phyloP scores from a whole-genome alignment of 164 flowering plant genomes.

The Malania oleifera region DNA sequence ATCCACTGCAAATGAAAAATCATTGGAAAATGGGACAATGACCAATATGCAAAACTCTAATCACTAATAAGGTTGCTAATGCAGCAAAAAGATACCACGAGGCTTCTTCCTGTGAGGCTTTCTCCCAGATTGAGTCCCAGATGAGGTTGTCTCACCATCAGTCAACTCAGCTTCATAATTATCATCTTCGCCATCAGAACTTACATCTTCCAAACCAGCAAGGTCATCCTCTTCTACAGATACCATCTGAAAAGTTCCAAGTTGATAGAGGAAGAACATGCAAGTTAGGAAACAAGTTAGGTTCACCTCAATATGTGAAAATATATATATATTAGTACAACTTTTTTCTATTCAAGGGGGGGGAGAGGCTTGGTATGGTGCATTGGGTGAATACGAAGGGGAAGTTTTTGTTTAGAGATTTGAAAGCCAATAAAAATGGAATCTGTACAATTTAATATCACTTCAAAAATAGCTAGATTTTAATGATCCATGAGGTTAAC shows the following conservation, averaged over 20 bases:
- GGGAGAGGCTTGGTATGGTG: too few relatives aligned
- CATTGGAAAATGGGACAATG: background rate
- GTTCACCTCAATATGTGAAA: too few relatives aligned
- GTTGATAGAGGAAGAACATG: background rate
- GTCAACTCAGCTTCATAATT: conserved; percentile 80
- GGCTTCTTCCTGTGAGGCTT: conserved; percentile 55
- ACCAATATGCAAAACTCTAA: background rate
- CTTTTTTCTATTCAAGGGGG: background rate
- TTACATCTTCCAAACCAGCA: conserved; percentile 92
- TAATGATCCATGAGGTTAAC: too few relatives aligned
- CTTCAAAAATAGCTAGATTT: too few relatives aligned
- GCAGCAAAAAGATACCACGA: conserved; percentile 42
- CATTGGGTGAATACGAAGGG: too few relatives aligned
- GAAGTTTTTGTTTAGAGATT: too few relatives aligned
- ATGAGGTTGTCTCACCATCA: conserved; percentile 47
- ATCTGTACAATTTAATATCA: too few relatives aligned
- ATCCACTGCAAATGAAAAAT: conserved; percentile 43
- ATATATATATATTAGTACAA: too few relatives aligned
- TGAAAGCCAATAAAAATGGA: too few relatives aligned
- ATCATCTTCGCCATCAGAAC: conserved; percentile 88
- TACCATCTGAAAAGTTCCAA: conserved; percentile 58
- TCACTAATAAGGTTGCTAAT: background rate
- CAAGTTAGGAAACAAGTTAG: background rate
- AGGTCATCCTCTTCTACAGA: conserved; percentile 96
- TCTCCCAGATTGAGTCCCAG: conserved; percentile 43